Percentiles rank a stretch among this genome's conserved stretches.
Evolutionary conservation across 495 filamentous ascomycete genomes (phyloP).

Genomic region (Aspergillus avenaceus): DNA sequence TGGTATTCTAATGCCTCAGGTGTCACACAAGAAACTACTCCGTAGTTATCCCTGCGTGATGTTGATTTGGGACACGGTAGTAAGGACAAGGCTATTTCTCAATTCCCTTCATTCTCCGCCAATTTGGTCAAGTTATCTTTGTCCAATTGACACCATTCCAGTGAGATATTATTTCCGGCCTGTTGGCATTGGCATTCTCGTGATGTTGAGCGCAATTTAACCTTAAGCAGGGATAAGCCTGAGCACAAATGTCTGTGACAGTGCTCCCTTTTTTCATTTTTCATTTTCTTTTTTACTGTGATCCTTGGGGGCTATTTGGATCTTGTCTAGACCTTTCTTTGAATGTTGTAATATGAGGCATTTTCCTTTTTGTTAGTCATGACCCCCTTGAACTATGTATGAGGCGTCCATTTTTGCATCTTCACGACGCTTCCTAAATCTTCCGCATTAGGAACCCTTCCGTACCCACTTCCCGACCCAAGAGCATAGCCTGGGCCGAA

Average conservation of each 20-base stretch:
- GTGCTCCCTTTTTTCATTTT: background rate
- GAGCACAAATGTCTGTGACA: background rate
- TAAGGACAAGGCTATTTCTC: too few relatives aligned
- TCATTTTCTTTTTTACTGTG: background rate
- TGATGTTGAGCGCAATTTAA: background rate
- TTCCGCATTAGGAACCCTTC: conserved; percentile 16
- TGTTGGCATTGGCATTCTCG: background rate
- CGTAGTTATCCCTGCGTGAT: too few relatives aligned
- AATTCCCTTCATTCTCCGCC: too few relatives aligned
- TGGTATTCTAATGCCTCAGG: too few relatives aligned
- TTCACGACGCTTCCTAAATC: conserved; percentile 15
- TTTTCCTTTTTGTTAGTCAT: conserved; percentile 5
- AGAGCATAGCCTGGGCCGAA: conserved; percentile 8
- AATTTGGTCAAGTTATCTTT: too few relatives aligned
- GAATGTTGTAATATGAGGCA: conserved; percentile 10
- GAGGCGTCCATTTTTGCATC: background rate
- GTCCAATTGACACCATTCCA: too few relatives aligned
- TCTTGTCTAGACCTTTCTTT: background rate
- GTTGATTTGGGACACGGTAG: too few relatives aligned
- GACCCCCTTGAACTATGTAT: background rate
- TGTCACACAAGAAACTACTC: too few relatives aligned
- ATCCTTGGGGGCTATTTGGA: background rate
- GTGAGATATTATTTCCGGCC: too few relatives aligned
- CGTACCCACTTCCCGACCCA: conserved; percentile 12
- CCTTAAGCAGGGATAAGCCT: background rate